Percentiles rank a stretch among this genome's conserved stretches.
phyloP scores from a whole-genome alignment of 805 yeast genomes.

The Candida ipomoeae region DNA sequence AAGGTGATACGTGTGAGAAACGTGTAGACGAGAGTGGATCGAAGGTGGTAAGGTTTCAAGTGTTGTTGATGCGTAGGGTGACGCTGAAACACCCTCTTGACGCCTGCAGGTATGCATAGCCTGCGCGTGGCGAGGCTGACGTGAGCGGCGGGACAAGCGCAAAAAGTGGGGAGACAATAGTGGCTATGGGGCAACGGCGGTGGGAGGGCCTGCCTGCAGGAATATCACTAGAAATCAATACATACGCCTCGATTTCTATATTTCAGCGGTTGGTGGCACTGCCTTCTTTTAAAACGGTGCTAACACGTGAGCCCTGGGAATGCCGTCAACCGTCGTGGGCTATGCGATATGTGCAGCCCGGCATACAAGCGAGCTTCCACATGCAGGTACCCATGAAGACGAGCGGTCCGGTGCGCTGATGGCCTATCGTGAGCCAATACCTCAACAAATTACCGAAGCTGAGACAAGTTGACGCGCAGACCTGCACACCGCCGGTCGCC shows the following conservation, averaged over 20 bases:
- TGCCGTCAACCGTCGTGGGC: background rate
- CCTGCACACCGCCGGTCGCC: background rate
- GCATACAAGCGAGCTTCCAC: background rate
- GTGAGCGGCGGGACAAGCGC: background rate
- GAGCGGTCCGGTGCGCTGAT: background rate
- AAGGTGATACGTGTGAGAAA: background rate
- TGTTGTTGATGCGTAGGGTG: slow-evolving; percentile 1
- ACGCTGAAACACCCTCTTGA: background rate
- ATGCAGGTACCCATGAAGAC: slow-evolving; percentile 1
- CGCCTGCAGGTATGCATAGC: slow-evolving; percentile 2
- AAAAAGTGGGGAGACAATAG: background rate
- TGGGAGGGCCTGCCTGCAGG: background rate
- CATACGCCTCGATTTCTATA: too few relatives aligned
- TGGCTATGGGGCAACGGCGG: background rate
- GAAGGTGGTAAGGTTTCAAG: background rate
- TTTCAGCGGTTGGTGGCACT: background rate
- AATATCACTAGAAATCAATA: background rate
- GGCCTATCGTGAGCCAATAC: background rate
- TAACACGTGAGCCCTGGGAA: background rate
- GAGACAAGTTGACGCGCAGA: background rate
- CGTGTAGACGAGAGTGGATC: background rate
- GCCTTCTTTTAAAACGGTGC: background rate
- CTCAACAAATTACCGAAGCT: background rate
- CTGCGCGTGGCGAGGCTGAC: slow-evolving; percentile 2
- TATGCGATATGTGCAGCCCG: background rate